Evolutionary conservation across 768 basidiomycete species (phyloP), one percentile per base, ranked within the genome.

Genomic region (Kwoniella heveanensis): DNA sequence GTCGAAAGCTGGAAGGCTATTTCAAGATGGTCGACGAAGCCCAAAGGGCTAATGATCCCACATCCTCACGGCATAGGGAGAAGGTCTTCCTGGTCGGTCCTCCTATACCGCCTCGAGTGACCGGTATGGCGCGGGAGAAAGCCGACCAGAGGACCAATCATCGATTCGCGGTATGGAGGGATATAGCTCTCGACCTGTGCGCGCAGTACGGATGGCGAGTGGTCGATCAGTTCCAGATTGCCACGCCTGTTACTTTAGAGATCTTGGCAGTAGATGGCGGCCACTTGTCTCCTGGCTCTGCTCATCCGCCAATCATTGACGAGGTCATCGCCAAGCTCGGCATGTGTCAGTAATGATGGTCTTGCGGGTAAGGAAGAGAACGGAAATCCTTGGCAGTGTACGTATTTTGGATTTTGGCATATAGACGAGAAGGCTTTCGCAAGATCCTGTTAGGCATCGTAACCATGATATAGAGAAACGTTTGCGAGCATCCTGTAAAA

Each of bases 131-230:
- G 2, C 21, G 25, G 13, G 55, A 64, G 37, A 25, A 51, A 15
- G 48, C 32, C 17, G 62, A 64, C 39, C 62, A 57, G 7, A 55
- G 62, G 36, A 64, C 62, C 21, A 64, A 64, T 29, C 49, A 44
- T 4, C 62, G 55, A 24, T 47, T 64, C 19, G 62, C 46, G 21
- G 39, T 39, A 24, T 64, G 39, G 32, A 49, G 56, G n/a, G 30
- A 32, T 8, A 46, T 53, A 2, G 50, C 62, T 7, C 55, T 51
- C 15, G 26, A 54, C 13, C 22, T 57, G 12, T 10, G 49, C 1
- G 10, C 27, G 24, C 54, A 57, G 36, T 54, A 52, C 12, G 62
- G 56, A 6, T 64, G 62, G 62, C 21, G 55, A 50, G 46, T 64
- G 10, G 56, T 64, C 2, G 62, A 64, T 46, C 62, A 64, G 36